Evolutionary conservation across 306 rosid genomes (phyloP).

Genomic region (Cicer pinnatifidum): DNA sequence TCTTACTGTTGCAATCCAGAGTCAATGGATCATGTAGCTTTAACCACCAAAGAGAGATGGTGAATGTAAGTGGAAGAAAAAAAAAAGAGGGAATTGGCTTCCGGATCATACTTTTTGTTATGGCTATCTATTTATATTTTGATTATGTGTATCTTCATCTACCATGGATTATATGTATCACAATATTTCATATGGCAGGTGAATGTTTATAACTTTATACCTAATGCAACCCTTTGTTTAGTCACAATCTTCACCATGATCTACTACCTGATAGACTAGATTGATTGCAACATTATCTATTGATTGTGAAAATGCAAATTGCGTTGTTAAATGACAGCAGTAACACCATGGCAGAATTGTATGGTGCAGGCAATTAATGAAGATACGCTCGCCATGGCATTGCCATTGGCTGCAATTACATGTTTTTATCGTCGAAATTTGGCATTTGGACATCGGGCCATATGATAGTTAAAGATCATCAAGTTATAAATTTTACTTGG

Average conservation of each 20-base stretch:
- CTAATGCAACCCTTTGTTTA: slow-evolving; percentile 33
- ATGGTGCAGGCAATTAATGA: not conserved
- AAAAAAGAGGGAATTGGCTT: slow-evolving; percentile 52
- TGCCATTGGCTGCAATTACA: not conserved
- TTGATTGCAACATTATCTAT: slow-evolving; percentile 3
- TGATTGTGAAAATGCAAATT: not conserved
- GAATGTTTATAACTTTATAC: slow-evolving; percentile 33
- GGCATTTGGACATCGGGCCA: not conserved
- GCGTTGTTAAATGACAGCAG: not conserved
- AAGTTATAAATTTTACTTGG: not conserved
- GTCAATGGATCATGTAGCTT: slow-evolving; percentile 50
- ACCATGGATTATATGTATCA: slow-evolving; percentile 44
- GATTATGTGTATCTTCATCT: slow-evolving; percentile 45
- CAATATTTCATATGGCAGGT: slow-evolving; percentile 43
- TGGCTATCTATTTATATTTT: slow-evolving; percentile 53
- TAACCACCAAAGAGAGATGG: slow-evolving; percentile 49
- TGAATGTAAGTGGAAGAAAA: slow-evolving; percentile 51
- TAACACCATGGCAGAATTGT: not conserved
- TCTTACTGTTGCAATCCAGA: slow-evolving; percentile 57
- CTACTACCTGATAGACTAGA: not conserved
- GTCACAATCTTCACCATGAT: not conserved
- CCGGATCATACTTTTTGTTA: slow-evolving; percentile 55
- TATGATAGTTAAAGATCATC: not conserved
- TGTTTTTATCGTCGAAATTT: not conserved
- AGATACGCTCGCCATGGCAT: not conserved